Base-by-base conservation (phyloP, 495 filamentous ascomycete species). In the Penicillium bovifimosum region DNA sequence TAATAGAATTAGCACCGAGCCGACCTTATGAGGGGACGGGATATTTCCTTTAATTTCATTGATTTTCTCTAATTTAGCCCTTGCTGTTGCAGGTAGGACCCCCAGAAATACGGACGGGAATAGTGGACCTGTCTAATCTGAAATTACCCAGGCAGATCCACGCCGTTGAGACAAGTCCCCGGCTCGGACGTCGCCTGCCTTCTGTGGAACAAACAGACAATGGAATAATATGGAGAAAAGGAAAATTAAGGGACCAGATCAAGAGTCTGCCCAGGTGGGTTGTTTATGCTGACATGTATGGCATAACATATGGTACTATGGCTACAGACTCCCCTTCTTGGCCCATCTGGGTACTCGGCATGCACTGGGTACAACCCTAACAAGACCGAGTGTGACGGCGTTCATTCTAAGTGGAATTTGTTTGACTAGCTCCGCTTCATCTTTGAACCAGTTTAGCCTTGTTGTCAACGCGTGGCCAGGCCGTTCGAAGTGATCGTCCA, bases 401-500 rank as follows among this genome's bases (percentile, higher is more conserved):
- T 13, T 47, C 29, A 24, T 27, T 47, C 41, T 0, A 40, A 14
- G n/a, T n/a, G 9, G 47, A 40, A 40, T 50, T 18, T 1, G 6
- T 11, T 17, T 3, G 27, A 36, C 27, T 53, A 46, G 41, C 33
- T 53, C 45, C 28, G 18, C 20, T 32, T 26, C 33, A 24, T 46
- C 11, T 48, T 54, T 54, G 43, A 54, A 8, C 43, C 5, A 32
- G 3, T 16, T 41, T 20, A 36, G 24, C 43, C 18, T 9, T 32
- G 51, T n/a, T 40, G n/a, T 40, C 41, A 39, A 47, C 47, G 43
- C 51, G 43, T 36, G 27, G 41, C 41, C 11, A 17, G 42, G 2
- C 29, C 41, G 20, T 24, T 24, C 24, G 7, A 3, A 14, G 10
- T 10, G 29, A 33, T 45, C 18, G 20, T 10, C 32, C 16, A 6